Evolutionary conservation across 768 basidiomycete species (phyloP), one percentile per base, ranked within the genome.

Genomic region (Phallus indusiatus): DNA sequence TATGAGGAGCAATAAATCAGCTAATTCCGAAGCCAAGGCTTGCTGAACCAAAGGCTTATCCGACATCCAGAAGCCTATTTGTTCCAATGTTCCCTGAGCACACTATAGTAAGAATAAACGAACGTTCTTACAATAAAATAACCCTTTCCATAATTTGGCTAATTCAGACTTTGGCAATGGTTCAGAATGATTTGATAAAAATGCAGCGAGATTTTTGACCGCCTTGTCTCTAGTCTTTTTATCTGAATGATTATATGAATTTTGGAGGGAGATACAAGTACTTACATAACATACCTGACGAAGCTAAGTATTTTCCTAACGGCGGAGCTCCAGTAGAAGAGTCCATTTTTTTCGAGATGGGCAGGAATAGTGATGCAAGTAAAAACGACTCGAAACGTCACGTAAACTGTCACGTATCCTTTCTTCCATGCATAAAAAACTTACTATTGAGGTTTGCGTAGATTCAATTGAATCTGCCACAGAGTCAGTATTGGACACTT

Each of bases 11-110:
- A 94, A 67, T 42, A 97, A 75, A 63, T 91, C 84, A 17, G 95
- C 88, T 42, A 99, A 73, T 65, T 94, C 90, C 16, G 79, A 76
- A 0, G 95, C 92, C 16, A 99, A 79, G 14, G 85, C 86, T 69
- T 98, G 95, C 69, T 98, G 95, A 8, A 97, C 89, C 9, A 94
- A 79, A 4, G 94, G 94, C 69, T 98, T 99, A 73, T 99, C 95
- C 10, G 94, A 97, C 94, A 97, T 97, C 94, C 95, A 99, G 73
- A 94, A 98, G 69, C 95, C 94, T 96, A 64, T 9, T 22, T 21
- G n/a, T 11, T 28, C 28, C 28, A 28, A 7, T 28, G 28, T 28
- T 28, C 53, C n/a, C n/a, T n/a, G n/a, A n/a, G n/a, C n/a, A n/a
- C n/a, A n/a, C n/a, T n/a, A 20, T 35, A 33, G 36, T 6, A 2